Conservation (phyloP, 805 yeast species). For the Monosporozyma servazzii region DNA sequence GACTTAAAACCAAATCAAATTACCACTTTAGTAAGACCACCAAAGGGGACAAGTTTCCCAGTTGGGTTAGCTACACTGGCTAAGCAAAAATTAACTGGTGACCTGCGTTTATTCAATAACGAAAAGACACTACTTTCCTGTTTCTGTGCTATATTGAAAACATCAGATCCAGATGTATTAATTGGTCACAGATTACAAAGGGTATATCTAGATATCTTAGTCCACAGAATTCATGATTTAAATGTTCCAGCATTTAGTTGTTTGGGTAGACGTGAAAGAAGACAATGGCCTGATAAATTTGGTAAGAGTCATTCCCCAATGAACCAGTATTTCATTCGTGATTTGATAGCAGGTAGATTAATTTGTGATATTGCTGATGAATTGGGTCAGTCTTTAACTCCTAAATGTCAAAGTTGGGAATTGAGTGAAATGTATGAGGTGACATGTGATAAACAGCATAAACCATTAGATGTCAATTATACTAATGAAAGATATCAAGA, state of each 20-base stretch:
- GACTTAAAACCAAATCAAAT: conserved; percentile 49
- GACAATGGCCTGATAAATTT: conserved; percentile 67
- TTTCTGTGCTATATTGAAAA: conserved; percentile 60
- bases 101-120: conserved; percentile 52
- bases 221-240: conserved; percentile 71
- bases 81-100: conserved; percentile 37
- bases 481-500: conserved; percentile 55
- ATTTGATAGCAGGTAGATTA: conserved; percentile 75
- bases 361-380: conserved; percentile 90
- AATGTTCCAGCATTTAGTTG: conserved; percentile 69
- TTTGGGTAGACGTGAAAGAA: conserved; percentile 74
- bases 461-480: conserved; percentile 63
- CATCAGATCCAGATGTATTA: conserved; percentile 86
- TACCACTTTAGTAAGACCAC: conserved; percentile 73
- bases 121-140: conserved; percentile 70
- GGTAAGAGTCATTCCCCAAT: conserved; percentile 45
- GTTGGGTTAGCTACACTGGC: conserved; percentile 62
- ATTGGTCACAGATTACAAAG: conserved; percentile 82
- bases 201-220: conserved; percentile 65
- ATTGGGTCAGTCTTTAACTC: conserved; percentile 85
- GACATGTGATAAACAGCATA: conserved; percentile 55
- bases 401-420: conserved; percentile 92
- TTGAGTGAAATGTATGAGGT: conserved; percentile 82
- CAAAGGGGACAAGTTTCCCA: conserved; percentile 58
- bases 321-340: conserved; percentile 49